Conservation (phyloP, 2,329 filamentous ascomycete species). For the Fusarium chaquense region DNA sequence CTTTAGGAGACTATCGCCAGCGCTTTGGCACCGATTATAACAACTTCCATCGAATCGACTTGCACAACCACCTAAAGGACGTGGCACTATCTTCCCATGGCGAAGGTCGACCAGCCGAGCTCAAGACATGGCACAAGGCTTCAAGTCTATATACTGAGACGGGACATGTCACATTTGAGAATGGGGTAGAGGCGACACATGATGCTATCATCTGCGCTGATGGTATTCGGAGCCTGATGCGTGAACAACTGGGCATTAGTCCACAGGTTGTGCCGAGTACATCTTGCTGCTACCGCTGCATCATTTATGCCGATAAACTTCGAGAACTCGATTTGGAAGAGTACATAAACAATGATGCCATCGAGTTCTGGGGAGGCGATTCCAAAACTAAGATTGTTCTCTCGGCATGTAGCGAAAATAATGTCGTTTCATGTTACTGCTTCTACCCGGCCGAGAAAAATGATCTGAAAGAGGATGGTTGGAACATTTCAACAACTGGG, state of each 20-base stretch:
- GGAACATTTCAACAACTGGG: constrained; percentile 62
- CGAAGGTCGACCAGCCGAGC: neutral
- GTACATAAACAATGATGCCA: constrained; percentile 53
- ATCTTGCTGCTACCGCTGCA: constrained; percentile 24
- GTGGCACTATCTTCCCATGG: constrained; percentile 2
- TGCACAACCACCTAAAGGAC: constrained; percentile 19
- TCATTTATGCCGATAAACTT: constrained; percentile 18
- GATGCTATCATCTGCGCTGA: constrained; percentile 22
- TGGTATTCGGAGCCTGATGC: constrained; percentile 17
- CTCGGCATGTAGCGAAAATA: constrained; percentile 71
- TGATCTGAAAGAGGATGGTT: constrained; percentile 67
- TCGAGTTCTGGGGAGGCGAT: constrained; percentile 75
- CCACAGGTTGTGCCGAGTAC: constrained; percentile 5
- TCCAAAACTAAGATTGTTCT: constrained; percentile 70
- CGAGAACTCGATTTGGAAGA: constrained; percentile 10
- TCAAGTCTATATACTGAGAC: constrained; percentile 7
- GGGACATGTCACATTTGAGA: constrained; percentile 4
- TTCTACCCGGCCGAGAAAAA: constrained; percentile 71
- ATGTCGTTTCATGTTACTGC: constrained; percentile 72
- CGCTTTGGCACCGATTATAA: constrained; percentile 22
- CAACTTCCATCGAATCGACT: constrained; percentile 22
- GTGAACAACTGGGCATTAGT: constrained; percentile 9
- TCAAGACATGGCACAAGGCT: constrained; percentile 17
- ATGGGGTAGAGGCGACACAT: constrained; percentile 7
- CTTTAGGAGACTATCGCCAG: constrained; percentile 21